Evolutionary conservation across 805 yeast species (phyloP), one percentile per base, ranked within the genome.

Genomic region (Candida takata): DNA sequence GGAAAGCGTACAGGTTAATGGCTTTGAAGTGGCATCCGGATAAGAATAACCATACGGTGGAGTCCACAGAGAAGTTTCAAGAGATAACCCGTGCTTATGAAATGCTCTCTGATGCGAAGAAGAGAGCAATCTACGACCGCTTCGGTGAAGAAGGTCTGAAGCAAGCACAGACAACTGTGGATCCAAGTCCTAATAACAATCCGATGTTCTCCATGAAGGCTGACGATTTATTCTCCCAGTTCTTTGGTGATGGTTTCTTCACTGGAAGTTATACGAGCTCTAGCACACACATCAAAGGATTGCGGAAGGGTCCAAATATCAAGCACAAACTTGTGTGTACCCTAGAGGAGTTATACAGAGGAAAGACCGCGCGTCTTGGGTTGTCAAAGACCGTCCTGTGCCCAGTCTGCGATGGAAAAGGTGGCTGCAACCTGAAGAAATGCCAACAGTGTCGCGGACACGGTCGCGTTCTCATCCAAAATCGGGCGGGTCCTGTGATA

Each of bases 21-120:
- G 92, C 94, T 13, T 67, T 83, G 48, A 83, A 77, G 51, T 79
- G 72, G 64, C 94, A 83, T 60, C 94, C 94, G 40, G 94, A 83
- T 65, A 83, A 83, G 66, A 78, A 78, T 51, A 77, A 84, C 42
- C 53, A 49, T 29, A 70, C 79, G 9, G 82, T 81, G 33, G 97
- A 88, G 60, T 95, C 95, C 8, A 92, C 95, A 28, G 96, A 86
- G 57, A 85, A 82, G 65, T 88, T 88, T 63, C 90, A 88, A 63
- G 94, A 85, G 56, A 72, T 86, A 52, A 79, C 90, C 3, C 74
- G 73, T 44, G 96, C 97, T 3, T 76, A 90, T 60, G 96, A 88
- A 61, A 69, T 86, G 16, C 68, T 90, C 42, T 72, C 82, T 16
- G 96, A 88, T 56, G 65, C 78, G 11, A 79, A 86, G 52, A 86